A percentile compares a stretch with the other conserved stretches of the same genome.
phyloP scores from a whole-genome alignment of 768 basidiomycete species.

The Mycena alexandri region DNA sequence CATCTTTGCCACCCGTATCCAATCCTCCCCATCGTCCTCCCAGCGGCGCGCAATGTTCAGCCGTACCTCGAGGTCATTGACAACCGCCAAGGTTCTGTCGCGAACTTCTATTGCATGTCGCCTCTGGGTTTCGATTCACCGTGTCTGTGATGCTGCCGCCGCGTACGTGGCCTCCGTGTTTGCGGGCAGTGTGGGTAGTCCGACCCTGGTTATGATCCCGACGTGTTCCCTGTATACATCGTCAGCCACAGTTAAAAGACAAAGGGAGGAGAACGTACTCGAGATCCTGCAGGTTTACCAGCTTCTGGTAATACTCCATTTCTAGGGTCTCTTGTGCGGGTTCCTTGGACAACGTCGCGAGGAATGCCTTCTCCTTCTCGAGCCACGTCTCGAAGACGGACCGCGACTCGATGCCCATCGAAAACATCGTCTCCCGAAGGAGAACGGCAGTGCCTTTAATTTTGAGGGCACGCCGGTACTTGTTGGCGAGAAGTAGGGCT shows the following conservation, averaged over 20 bases:
- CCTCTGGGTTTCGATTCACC: slow-evolving; percentile 21
- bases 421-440: not conserved
- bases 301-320: slow-evolving; percentile 35
- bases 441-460: slow-evolving; percentile 6
- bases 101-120: slow-evolving; percentile 35
- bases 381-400: not conserved
- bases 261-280: not conserved
- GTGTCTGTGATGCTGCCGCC: not conserved
- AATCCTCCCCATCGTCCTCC: not conserved
- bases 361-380: slow-evolving; percentile 30
- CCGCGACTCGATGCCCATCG: not conserved
- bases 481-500: slow-evolving; percentile 6
- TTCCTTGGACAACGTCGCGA: slow-evolving; percentile 34
- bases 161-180: not conserved
- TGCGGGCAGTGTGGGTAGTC: not conserved
- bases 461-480: slow-evolving; percentile 17
- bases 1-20: not conserved
- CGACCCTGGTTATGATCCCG: too few relatives aligned
- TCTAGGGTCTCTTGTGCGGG: slow-evolving; percentile 34
- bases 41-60: not conserved
- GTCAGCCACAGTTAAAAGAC: not conserved
- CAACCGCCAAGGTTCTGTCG: slow-evolving; percentile 14
- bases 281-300: slow-evolving; percentile 20
- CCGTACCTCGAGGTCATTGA: slow-evolving; percentile 24
- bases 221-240: not conserved